Evolutionary conservation across 306 rosid genomes (phyloP).

Genomic region (Quercus cerris): DNA sequence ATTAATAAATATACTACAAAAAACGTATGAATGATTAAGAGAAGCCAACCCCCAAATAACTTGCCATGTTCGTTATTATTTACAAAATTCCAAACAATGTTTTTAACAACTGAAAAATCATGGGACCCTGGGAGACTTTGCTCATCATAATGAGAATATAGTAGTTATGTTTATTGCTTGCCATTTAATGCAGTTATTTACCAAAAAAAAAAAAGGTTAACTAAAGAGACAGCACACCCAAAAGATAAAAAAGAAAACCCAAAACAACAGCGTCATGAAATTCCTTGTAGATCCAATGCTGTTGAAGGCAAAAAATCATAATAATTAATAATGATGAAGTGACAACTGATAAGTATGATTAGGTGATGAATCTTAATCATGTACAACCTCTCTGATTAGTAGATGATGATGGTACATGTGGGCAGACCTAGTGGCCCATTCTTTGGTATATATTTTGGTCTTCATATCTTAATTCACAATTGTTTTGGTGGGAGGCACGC

Average conservation of each 20-base stretch:
- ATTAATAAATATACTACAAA: neutral
- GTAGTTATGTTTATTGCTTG: neutral
- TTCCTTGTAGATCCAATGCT: too few relatives aligned
- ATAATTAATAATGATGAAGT: neutral
- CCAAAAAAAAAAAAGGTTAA: neutral
- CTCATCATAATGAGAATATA: neutral
- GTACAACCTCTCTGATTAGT: neutral
- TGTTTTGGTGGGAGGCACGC: conserved; percentile 27
- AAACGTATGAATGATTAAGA: neutral
- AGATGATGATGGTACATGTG: neutral
- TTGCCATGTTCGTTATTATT: neutral
- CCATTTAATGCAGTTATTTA: neutral
- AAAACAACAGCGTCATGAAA: too few relatives aligned
- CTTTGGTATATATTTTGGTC: neutral
- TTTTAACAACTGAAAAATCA: neutral
- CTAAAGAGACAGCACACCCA: too few relatives aligned
- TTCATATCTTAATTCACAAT: conserved; percentile 1
- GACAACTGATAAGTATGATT: neutral
- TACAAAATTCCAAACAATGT: neutral
- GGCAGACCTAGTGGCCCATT: neutral
- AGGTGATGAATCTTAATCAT: neutral
- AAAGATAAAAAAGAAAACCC: too few relatives aligned
- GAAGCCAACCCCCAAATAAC: neutral
- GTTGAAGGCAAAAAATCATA: neutral
- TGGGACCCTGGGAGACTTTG: neutral